Percentiles rank a stretch among this genome's conserved stretches.
phyloP scores from a whole-genome alignment of 768 basidiomycete species.

The Megacollybia marginata region DNA sequence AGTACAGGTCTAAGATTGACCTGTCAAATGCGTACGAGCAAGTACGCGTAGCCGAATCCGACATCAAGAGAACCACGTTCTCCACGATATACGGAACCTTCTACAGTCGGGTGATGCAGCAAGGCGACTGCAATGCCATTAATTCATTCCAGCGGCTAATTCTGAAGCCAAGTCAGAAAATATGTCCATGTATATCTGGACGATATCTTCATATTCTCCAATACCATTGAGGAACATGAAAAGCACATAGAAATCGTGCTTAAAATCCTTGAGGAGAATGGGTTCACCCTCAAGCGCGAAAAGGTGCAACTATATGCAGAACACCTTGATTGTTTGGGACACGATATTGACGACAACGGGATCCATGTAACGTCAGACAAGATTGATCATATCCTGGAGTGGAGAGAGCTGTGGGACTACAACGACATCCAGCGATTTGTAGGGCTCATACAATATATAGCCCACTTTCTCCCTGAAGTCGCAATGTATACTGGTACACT shows the following conservation, averaged over 20 bases:
- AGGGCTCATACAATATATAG: constrained; percentile 22
- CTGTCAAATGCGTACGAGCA: constrained; percentile 13
- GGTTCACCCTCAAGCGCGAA: constrained; percentile 23
- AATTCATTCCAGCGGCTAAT: constrained; percentile 40
- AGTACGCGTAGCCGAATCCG: no score
- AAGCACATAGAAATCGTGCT: constrained; percentile 24
- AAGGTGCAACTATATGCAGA: constrained; percentile 23
- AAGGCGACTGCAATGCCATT: constrained; percentile 37
- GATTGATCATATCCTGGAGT: constrained; percentile 17
- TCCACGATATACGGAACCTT: constrained; percentile 29
- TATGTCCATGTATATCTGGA: constrained; percentile 24
- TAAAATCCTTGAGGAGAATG: constrained; percentile 13
- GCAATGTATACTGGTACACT: no score
- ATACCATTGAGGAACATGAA: constrained; percentile 29
- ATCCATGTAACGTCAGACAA: constrained; percentile 23
- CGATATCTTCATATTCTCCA: constrained; percentile 22
- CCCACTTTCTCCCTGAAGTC: constrained; percentile 19
- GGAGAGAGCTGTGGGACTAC: constrained; percentile 17
- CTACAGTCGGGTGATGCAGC: constrained; percentile 32
- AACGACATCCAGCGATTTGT: constrained; percentile 22
- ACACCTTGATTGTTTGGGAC: constrained; percentile 21
- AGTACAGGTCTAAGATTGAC: constrained; percentile 10
- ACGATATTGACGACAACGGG: constrained; percentile 21
- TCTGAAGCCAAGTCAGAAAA: constrained; percentile 21
- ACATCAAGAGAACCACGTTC: constrained; percentile 7